A percentile compares a stretch with the other conserved stretches of the same genome.
Conservation (phyloP, 1,284 basidiomycete species). For the Malassezia sympodialis region DNA sequence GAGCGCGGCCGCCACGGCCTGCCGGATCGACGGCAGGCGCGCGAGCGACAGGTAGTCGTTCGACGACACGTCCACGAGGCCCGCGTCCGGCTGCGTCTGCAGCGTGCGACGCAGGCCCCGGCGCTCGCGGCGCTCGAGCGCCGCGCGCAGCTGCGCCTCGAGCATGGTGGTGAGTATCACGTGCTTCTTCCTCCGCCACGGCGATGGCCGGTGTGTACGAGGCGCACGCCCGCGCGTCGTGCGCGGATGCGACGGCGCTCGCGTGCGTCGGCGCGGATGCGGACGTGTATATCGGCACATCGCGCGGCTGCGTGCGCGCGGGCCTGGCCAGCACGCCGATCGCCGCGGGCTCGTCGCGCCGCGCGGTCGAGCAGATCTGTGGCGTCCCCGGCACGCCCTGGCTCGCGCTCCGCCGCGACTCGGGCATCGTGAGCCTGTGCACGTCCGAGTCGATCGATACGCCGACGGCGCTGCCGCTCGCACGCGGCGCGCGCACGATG, state of each 20-base stretch:
- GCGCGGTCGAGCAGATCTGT: slow-evolving; percentile 8
- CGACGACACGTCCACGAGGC: slow-evolving; percentile 62
- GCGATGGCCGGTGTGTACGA: slow-evolving; percentile 7
- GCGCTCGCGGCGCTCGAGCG: slow-evolving; percentile 26
- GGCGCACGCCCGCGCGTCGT: not conserved
- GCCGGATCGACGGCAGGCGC: slow-evolving; percentile 53
- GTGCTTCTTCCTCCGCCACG: not conserved
- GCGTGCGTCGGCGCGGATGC: slow-evolving; percentile 1
- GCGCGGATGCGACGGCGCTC: slow-evolving; percentile 4
- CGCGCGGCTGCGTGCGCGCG: slow-evolving; percentile 21
- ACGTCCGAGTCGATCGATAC: not conserved
- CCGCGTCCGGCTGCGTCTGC: slow-evolving; percentile 6
- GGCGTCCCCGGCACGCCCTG: not conserved
- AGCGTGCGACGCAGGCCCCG: slow-evolving; percentile 35
- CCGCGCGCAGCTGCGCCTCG: slow-evolving; percentile 27
- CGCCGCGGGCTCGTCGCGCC: not conserved
- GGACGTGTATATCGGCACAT: slow-evolving; percentile 29
- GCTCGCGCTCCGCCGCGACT: not conserved
- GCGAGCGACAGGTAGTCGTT: slow-evolving; percentile 91
- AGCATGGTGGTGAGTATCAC: slow-evolving; percentile 19
- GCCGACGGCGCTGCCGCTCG: not conserved
- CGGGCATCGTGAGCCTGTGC: not conserved
- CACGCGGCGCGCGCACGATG: not conserved
- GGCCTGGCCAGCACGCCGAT: not conserved
- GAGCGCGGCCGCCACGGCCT: slow-evolving; percentile 14